phyloP scores from a whole-genome alignment of 2,329 filamentous ascomycete species.

The Penicillium olsonii region DNA sequence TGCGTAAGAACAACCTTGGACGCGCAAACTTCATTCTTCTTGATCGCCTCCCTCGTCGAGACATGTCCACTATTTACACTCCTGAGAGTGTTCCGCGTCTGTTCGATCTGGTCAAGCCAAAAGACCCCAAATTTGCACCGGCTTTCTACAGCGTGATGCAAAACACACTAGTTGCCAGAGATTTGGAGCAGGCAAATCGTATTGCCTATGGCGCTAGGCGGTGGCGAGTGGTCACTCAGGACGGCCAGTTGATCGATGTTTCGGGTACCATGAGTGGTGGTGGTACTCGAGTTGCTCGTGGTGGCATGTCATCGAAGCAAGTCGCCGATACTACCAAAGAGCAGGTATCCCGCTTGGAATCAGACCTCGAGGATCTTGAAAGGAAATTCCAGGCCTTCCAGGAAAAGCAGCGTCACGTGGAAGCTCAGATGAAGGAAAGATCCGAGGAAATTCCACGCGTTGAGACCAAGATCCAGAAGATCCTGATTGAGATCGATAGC shows the following conservation, averaged over 20 bases:
- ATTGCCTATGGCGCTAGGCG: slow-evolving; percentile 92
- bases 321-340: slow-evolving; percentile 85
- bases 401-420: slow-evolving; percentile 77
- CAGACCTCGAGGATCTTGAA: slow-evolving; percentile 82
- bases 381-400: slow-evolving; percentile 81
- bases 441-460: slow-evolving; percentile 78
- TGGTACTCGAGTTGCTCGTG: slow-evolving; percentile 84
- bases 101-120: slow-evolving; percentile 88
- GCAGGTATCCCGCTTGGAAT: slow-evolving; percentile 82
- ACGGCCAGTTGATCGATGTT: slow-evolving; percentile 94
- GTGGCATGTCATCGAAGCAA: slow-evolving; percentile 95
- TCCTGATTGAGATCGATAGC: slow-evolving; percentile 84
- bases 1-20: slow-evolving; percentile 95
- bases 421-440: slow-evolving; percentile 70
- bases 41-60: slow-evolving; percentile 77
- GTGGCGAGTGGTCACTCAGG: slow-evolving; percentile 95
- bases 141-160: slow-evolving; percentile 96
- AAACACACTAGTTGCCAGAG: slow-evolving; percentile 89
- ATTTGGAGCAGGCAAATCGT: slow-evolving; percentile 93
- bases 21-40: slow-evolving; percentile 96
- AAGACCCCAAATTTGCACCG: slow-evolving; percentile 80
- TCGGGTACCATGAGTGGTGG: slow-evolving; percentile 99
- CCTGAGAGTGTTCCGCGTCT: slow-evolving; percentile 89
- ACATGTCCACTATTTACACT: slow-evolving; percentile 78
- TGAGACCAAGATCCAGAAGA: slow-evolving; percentile 89